These are phyloP conservation scores for Thalassiosira hispida DNA, from an alignment of 352 stramenopile genomes.

Conservation along the genomic window DNA sequence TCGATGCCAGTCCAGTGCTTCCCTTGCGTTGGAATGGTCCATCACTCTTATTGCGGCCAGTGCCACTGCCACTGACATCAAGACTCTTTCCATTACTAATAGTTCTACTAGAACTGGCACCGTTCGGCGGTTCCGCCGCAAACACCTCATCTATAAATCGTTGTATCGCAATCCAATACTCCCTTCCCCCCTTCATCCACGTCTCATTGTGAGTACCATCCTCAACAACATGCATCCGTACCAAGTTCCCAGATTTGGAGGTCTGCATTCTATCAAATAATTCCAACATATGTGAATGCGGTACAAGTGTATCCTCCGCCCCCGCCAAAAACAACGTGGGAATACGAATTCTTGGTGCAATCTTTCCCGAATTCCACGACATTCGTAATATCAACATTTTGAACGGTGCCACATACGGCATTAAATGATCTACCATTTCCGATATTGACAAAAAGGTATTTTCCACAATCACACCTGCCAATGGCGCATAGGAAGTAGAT, in stretches of 20 bases:
- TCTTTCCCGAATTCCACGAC: slow-evolving; percentile 87
- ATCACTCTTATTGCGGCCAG: not conserved
- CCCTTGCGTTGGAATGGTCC: slow-evolving; percentile 26
- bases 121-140: slow-evolving; percentile 10
- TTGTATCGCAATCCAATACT: slow-evolving; percentile 87
- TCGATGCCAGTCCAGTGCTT: not conserved
- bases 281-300: slow-evolving; percentile 85
- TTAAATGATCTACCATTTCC: slow-evolving; percentile 92
- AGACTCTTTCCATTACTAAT: not conserved
- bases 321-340: slow-evolving; percentile 93
- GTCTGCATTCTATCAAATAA: slow-evolving; percentile 82
- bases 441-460: slow-evolving; percentile 95
- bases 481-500: slow-evolving; percentile 58
- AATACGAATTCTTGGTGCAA: slow-evolving; percentile 78
- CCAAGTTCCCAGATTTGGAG: slow-evolving; percentile 54
- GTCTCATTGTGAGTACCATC: slow-evolving; percentile 94
- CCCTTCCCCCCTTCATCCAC: slow-evolving; percentile 89
- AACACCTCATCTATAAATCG: slow-evolving; percentile 79
- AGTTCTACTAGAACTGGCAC: slow-evolving; percentile 1
- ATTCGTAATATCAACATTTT: slow-evolving; percentile 92
- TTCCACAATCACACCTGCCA: slow-evolving; percentile 91
- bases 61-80: too few species aligned
- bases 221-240: slow-evolving; percentile 84
- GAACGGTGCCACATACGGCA: slow-evolving; percentile 90
- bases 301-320: slow-evolving; percentile 91